phyloP scores from a whole-genome alignment of 139 green algal species.

The Micromonas pusilla region DNA sequence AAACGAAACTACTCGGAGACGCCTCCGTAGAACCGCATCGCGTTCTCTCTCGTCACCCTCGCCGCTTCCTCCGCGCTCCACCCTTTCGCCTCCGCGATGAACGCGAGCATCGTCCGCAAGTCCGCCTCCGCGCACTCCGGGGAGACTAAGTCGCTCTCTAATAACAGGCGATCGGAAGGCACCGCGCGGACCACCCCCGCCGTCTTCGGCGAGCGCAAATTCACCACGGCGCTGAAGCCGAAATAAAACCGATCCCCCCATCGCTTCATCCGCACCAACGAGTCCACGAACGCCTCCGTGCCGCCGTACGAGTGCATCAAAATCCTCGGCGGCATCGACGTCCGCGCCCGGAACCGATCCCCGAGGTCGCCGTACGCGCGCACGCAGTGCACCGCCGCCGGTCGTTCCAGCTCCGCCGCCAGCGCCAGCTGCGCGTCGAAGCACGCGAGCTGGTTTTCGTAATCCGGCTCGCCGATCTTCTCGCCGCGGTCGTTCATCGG shows the following conservation, averaged over 20 bases:
- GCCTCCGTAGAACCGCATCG: slow-evolving; percentile 16
- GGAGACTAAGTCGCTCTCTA: slow-evolving; percentile 41
- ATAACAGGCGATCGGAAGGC: slow-evolving; percentile 39
- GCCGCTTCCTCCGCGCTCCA: slow-evolving; percentile 17
- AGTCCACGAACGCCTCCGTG: not conserved
- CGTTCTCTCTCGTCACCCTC: slow-evolving; percentile 18
- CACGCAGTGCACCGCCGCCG: slow-evolving; percentile 61
- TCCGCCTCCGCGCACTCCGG: slow-evolving; percentile 19
- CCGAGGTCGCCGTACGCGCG: slow-evolving; percentile 38
- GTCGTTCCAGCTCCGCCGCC: slow-evolving; percentile 45
- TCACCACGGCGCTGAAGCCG: slow-evolving; percentile 8
- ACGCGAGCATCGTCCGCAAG: slow-evolving; percentile 27
- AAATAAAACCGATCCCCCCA: slow-evolving; percentile 23
- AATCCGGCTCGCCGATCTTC: not conserved
- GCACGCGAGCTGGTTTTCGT: slow-evolving; percentile 32
- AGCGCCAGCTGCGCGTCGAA: slow-evolving; percentile 47
- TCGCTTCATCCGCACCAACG: not conserved
- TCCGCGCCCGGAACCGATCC: slow-evolving; percentile 12
- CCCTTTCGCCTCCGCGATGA: slow-evolving; percentile 19
- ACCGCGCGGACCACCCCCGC: slow-evolving; percentile 30
- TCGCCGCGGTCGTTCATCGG: not conserved
- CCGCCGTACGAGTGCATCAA: slow-evolving; percentile 19
- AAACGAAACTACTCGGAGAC: not conserved
- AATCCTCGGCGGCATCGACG: slow-evolving; percentile 12
- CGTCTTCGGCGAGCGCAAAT: slow-evolving; percentile 24